Conservation (phyloP, 2,329 filamentous ascomycete species). For the Capronia americana region DNA sequence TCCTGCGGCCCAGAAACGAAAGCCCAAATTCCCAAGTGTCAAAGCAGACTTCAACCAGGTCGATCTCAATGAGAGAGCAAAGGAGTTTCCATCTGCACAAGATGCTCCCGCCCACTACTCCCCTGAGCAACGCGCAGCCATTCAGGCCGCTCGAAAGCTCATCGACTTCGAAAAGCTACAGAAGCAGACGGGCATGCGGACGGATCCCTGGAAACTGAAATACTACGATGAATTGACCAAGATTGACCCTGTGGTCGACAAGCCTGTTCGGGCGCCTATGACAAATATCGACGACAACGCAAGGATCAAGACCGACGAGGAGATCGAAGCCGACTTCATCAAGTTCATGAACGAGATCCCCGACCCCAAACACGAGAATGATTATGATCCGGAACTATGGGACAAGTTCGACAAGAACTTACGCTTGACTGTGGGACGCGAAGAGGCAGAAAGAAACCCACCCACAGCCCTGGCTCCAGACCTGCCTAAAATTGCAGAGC, state of each 20-base stretch:
- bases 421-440: slow-evolving; percentile 58
- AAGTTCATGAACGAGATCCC: slow-evolving; percentile 41
- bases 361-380: slow-evolving; percentile 43
- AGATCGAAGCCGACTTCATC: slow-evolving; percentile 66
- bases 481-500: slow-evolving; percentile 55
- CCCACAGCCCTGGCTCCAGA: slow-evolving; percentile 59
- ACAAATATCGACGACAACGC: slow-evolving; percentile 63
- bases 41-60: slow-evolving; percentile 46
- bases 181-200: slow-evolving; percentile 64
- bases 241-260: slow-evolving; percentile 79
- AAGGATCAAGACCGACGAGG: slow-evolving; percentile 66
- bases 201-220: slow-evolving; percentile 73
- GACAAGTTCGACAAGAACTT: slow-evolving; percentile 45
- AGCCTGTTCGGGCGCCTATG: slow-evolving; percentile 61
- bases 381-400: slow-evolving; percentile 31
- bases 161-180: slow-evolving; percentile 77
- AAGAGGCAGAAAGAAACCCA: slow-evolving; percentile 57
- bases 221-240: slow-evolving; percentile 85
- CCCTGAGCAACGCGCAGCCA: slow-evolving; percentile 77
- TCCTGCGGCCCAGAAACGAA: slow-evolving; percentile 45
- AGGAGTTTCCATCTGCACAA: slow-evolving; percentile 25
- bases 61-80: slow-evolving; percentile 27
- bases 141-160: slow-evolving; percentile 79
- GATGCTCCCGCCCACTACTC: slow-evolving; percentile 66
- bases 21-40: slow-evolving; percentile 49